Base-by-base conservation (phyloP, 169 alveolate species). In the Besnoitia besnoiti region DNA sequence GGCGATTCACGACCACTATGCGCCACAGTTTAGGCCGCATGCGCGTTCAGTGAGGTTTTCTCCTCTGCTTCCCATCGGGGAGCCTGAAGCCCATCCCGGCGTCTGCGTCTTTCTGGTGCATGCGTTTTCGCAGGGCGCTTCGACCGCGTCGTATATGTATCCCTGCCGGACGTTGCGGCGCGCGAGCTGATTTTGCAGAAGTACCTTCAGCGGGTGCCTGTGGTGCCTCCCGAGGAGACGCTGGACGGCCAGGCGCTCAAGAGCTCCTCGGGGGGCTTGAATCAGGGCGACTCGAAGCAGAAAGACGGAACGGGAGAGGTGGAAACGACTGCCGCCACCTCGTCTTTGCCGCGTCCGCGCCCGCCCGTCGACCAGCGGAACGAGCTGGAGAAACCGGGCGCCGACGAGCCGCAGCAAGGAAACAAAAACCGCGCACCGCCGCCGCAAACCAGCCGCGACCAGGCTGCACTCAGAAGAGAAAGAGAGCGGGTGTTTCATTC, bases 161-260 rank as follows among this genome's bases (percentile, higher is more conserved):
- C 99, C 33, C 95, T 97, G 62, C 99, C 99, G 0, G 99, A 99
- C 94, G 96, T 99, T 92, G 97, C 99, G 92, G 99, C 98, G 90
- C 98, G 99, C 90, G 91, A 89, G 85, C 93, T 91, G 82, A 96
- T 97, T 42, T 73, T 97, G 73, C 92, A 90, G 73, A 90, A 92
- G 62, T 97, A 97, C 93, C 21, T 93, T 40, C 49, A n/a, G 33
- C 42, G 90, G 42, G 87, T 92, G 0, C 92, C 93, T 16, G 51
- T 92, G 55, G 82, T 12, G 39, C 92, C 62, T 50, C 50, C 88
- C 40, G 8, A n/a, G 40, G 82, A 73, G 46, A 10, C 82, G 39
- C 39, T 27, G 5, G 47, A 35, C 16, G 82, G 82, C 1, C n/a
- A 24, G 14, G 67, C 14, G 67, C 14, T 14, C 24, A 14, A 16